phyloP scores from a whole-genome alignment of 2,329 filamentous ascomycete genomes.

The Cladosporium sp. region DNA sequence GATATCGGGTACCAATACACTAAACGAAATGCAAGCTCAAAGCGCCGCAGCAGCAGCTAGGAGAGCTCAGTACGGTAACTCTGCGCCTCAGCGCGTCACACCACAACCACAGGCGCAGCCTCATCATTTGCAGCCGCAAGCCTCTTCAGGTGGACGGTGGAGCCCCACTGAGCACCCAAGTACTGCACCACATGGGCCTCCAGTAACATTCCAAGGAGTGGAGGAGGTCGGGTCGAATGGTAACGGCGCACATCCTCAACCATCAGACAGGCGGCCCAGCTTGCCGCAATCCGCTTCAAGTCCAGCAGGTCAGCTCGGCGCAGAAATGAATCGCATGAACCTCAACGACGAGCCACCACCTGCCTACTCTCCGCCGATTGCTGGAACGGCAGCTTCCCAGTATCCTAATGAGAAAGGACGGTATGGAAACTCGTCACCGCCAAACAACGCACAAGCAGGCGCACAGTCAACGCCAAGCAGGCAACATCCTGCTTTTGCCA shows the following conservation, averaged over 20 bases:
- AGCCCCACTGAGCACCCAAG: constrained; percentile 91
- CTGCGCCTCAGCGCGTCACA: constrained; percentile 45
- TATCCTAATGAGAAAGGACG: constrained; percentile 77
- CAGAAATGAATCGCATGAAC: constrained; percentile 78
- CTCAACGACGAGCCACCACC: constrained; percentile 83
- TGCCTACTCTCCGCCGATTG: constrained; percentile 68
- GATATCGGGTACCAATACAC: constrained; percentile 80
- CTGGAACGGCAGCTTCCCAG: constrained; percentile 50
- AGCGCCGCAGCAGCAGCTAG: constrained; percentile 81
- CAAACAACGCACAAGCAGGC: constrained; percentile 33
- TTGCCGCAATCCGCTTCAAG: constrained; percentile 46
- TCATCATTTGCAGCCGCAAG: constrained; percentile 34
- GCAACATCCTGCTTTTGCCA: constrained; percentile 85
- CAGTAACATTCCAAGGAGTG: constrained; percentile 85
- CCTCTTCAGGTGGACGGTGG: constrained; percentile 69
- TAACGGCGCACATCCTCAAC: constrained; percentile 16
- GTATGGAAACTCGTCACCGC: constrained; percentile 46
- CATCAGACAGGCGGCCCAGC: constrained; percentile 22
- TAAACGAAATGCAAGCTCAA: constrained; percentile 72
- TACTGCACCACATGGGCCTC: constrained; percentile 82
- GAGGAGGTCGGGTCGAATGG: constrained; percentile 59
- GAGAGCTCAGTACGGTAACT: constrained; percentile 68
- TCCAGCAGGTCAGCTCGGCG: constrained; percentile 65
- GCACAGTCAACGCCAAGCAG: constrained; percentile 34
- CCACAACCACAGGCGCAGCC: constrained; percentile 26